Evolutionary conservation across 257 asterid genomes (phyloP), one percentile per base, ranked within the genome.

Genomic region (Osmanthus fragrans): DNA sequence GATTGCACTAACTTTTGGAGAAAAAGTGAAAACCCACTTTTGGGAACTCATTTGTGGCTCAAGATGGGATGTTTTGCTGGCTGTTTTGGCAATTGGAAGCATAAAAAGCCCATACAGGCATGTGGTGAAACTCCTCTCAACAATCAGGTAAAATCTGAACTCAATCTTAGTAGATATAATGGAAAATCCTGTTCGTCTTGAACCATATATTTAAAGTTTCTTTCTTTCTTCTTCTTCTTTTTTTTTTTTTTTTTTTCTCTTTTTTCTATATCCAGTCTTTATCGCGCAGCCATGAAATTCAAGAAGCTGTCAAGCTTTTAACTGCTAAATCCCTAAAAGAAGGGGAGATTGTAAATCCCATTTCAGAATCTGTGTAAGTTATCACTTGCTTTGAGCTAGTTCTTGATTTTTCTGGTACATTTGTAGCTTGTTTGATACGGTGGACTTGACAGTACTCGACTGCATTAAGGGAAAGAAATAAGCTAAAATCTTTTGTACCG

Each of bases 31-130:
- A 27, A 25, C 2, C 18, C 69, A 63, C 69, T 63, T 63, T 63
- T 63, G 34, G 69, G 69, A 63, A 23, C 69, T 25, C 69, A 63
- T 1, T 27, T 27, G 34, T 27, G 69, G 18, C 69, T 63, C 25
- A 76, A 60, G 65, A 88, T 88, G 92, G 80, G 85, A 71, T 88
- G 90, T 70, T 82, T 88, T 71, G 72, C 84, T 75, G 51, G 81
- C 36, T 85, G 89, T 74, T 88, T 85, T 70, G 56, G 83, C 34
- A 82, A 71, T 67, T 45, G 66, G 79, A 84, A 82, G 49, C 82
- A 83, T 30, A 73, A 49, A 68, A 39, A 67, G 13, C 13, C 45
- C 69, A 1, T 63, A n/a, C 56, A 80, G 29, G 0, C 80, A 18
- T 4, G 0, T 51, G 21, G 33, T 25, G 56, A 30, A 58, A n/a